Base-by-base conservation (phyloP, 2,329 filamentous ascomycete species). In the Talaromyces sp. region DNA sequence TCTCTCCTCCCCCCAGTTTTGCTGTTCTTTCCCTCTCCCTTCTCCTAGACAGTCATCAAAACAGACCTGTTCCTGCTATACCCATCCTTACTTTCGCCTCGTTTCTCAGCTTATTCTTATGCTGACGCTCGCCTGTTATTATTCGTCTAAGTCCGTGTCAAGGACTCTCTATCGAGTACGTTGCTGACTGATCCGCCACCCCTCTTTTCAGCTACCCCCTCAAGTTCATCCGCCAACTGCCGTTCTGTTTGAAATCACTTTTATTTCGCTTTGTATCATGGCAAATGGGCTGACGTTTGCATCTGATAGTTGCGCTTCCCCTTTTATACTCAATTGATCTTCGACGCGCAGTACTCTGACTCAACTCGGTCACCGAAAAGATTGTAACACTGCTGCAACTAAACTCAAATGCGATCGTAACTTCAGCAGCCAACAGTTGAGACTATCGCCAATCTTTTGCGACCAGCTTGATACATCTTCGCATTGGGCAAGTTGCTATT, bases 181-280 rank as follows among this genome's bases (percentile, higher is more conserved):
- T 56, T 56, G 22, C 56, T 39, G 54, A 33, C 31, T 25, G n/a
- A 39, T 57, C 47, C 54, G 59, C 41, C 60, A 61, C 64, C 60
- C 60, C 64, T 62, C 60, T 62, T 57, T 52, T 59, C 63, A 65
- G 43, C 59, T 39, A n/a, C 6, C 50, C 64, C 64, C 52, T 41
- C 52, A 47, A 54, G 45, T 66, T 66, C 70, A 67, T 65, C 68
- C 50, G 61, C 47, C 60, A 62, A n/a, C 60, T 31, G 47, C 60
- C 60, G 60, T 54, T n/a, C n/a, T 39, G 3, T 56, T 47, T 13
- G 22, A 27, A 33, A 43, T 59, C 56, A 25, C 22, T 41, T 31
- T 58, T 19, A 43, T 58, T 6, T 25, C 9, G 19, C 35, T 17
- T 43, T 31, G 15, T 15, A 15, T 39, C 8, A 57, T 17, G 17